A percentile compares a stretch with the other conserved stretches of the same genome.
Conservation (phyloP, 345 rosid genomes). For the Orychophragmus violaceus region DNA sequence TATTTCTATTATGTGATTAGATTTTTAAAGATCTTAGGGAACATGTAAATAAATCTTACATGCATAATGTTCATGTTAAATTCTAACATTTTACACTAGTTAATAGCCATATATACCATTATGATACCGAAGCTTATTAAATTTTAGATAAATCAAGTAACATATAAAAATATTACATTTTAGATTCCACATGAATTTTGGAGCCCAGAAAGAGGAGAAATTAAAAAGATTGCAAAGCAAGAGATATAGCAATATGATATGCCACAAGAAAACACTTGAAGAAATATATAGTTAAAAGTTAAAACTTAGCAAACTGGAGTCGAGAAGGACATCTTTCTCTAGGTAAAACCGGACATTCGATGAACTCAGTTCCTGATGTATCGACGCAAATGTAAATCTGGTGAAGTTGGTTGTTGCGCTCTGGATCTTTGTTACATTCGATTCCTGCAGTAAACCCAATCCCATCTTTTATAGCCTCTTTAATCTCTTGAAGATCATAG, state of each 20-base stretch:
- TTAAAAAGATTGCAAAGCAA: neutral
- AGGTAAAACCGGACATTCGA: constrained; percentile 51
- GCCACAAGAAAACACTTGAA: neutral
- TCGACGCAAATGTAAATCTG: constrained; percentile 63
- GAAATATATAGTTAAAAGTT: constrained; percentile 24
- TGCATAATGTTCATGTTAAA: too few species aligned
- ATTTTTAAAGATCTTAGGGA: too few species aligned
- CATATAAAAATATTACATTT: neutral
- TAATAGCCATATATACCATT: neutral
- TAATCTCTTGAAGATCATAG: constrained; percentile 37
- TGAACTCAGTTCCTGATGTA: constrained; percentile 53
- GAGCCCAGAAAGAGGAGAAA: neutral
- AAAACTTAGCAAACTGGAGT: constrained; percentile 61
- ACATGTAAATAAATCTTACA: too few species aligned
- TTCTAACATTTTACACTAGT: neutral
- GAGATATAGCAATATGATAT: too few species aligned
- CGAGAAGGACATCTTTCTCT: constrained; percentile 38
- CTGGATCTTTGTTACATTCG: constrained; percentile 51
- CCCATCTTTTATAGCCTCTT: constrained; percentile 39
- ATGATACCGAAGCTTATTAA: neutral
- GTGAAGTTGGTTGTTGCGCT: constrained; percentile 42
- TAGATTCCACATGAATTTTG: neutral
- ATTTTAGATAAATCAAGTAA: neutral
- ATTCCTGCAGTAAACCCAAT: constrained; percentile 52
- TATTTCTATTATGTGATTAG: too few species aligned